Evolutionary conservation across 495 filamentous ascomycete species (phyloP).

Genomic region (Aspergillus affinis): DNA sequence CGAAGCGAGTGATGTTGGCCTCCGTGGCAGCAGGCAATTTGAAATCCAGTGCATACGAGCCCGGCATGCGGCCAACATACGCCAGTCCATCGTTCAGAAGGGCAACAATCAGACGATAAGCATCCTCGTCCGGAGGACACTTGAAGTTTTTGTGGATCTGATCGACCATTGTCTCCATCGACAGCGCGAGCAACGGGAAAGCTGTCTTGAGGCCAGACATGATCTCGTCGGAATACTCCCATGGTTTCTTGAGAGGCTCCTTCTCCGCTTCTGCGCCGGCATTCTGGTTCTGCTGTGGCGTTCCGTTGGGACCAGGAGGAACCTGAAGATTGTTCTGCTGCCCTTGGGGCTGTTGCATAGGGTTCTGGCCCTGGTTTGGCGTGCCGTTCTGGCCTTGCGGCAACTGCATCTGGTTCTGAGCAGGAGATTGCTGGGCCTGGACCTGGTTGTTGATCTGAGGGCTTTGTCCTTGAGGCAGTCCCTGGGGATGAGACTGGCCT

Average conservation of each 20-base stretch:
- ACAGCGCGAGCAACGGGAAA: conserved; percentile 90
- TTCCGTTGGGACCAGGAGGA: conserved; percentile 45
- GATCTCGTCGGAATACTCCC: conserved; percentile 96
- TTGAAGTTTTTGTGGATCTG: conserved; percentile 99
- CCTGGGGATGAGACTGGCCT: conserved; percentile 20
- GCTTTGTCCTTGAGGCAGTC: conserved; percentile 26
- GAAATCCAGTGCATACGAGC: conserved; percentile 82
- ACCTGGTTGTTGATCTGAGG: conserved; percentile 25
- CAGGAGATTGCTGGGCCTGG: conserved; percentile 21
- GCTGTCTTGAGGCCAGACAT: conserved; percentile 92
- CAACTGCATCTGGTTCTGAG: conserved; percentile 30
- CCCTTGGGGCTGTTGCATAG: conserved; percentile 32
- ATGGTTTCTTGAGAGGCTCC: conserved; percentile 69
- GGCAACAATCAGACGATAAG: conserved; percentile 95
- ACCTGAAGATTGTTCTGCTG: conserved; percentile 39
- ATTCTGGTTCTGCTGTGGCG: conserved; percentile 28
- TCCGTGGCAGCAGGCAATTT: conserved; percentile 89
- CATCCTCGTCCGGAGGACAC: conserved; percentile 96
- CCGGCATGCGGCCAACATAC: conserved; percentile 83
- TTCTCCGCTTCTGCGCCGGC: conserved; percentile 32
- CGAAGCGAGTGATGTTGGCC: conserved; percentile 92
- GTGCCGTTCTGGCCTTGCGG: conserved; percentile 25
- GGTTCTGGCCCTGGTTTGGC: conserved; percentile 26
- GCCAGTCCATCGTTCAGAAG: conserved; percentile 89
- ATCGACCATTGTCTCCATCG: conserved; percentile 99